A percentile compares a stretch with the other conserved stretches of the same genome.
Conservation (phyloP, 176 grass and related monocot genomes). For the Zea mays region Zm-B73-REFERENCE-NAM-5.0 NC_050096.1:302188001-302188500, state of each 20-base stretch:
- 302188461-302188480: conserved; percentile 71
- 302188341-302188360: conserved; percentile 81
- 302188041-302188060: background rate
- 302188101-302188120: background rate
- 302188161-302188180: background rate
- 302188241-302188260: conserved; percentile 25
- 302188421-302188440: conserved; percentile 38
- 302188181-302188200: conserved; percentile 62
- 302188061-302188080: conserved; percentile 43
- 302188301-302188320: conserved; percentile 62
- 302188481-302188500: conserved; percentile 73
- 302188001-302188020: too few species aligned
- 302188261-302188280: conserved; percentile 44
- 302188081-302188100: conserved; percentile 38
- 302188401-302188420: conserved; percentile 37
- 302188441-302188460: conserved; percentile 79
- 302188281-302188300: conserved; percentile 37
- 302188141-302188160: conserved; percentile 52
- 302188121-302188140: conserved; percentile 49
- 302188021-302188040: conserved; percentile 33
- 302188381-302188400: conserved; percentile 37
- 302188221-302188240: conserved; percentile 37
- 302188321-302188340: conserved; percentile 89
- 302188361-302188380: conserved; percentile 47
- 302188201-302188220: conserved; percentile 55